These are phyloP conservation scores for Brassica rapa DNA, from an alignment of 345 rosid genomes.

Conservation along the genomic window DNA sequence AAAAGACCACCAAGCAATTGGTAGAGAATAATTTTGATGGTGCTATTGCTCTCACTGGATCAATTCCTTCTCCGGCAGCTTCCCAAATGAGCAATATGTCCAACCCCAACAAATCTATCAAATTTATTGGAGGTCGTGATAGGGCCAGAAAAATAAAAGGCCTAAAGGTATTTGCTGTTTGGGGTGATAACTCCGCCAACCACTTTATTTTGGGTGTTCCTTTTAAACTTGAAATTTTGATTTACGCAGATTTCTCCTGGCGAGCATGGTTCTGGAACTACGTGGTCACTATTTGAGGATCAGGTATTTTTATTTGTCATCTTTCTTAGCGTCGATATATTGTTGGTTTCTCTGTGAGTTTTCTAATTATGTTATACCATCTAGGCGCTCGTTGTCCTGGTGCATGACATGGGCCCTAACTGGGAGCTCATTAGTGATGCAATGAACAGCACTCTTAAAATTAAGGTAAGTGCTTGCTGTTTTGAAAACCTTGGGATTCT, in stretches of 20 bases:
- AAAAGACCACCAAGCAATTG: constrained; percentile 65
- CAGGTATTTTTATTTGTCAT: constrained; percentile 60
- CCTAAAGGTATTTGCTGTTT: constrained; percentile 61
- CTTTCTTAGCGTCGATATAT: constrained; percentile 18
- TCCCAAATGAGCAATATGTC: constrained; percentile 98
- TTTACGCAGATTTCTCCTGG: constrained; percentile 65
- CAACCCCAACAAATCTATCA: constrained; percentile 72
- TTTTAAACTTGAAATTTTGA: constrained; percentile 27
- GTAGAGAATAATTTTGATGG: constrained; percentile 66
- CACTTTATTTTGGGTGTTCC: neutral
- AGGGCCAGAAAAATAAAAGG: constrained; percentile 76
- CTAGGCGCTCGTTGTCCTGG: constrained; percentile 98
- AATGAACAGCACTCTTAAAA: constrained; percentile 82
- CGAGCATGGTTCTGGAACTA: constrained; percentile 80
- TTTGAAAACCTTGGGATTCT: constrained; percentile 17
- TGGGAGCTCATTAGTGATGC: constrained; percentile 99
- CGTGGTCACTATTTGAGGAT: constrained; percentile 97
- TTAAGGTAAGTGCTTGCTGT: constrained; percentile 60
- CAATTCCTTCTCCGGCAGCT: constrained; percentile 78
- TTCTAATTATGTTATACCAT: constrained; percentile 33
- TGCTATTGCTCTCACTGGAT: constrained; percentile 56
- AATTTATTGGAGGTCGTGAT: constrained; percentile 72
- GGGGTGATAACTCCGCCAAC: constrained; percentile 20
- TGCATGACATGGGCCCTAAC: constrained; percentile 99
- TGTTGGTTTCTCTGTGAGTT: constrained; percentile 28